Evolutionary conservation across 2,329 filamentous ascomycete genomes (phyloP), one percentile per base, ranked within the genome.

Genomic region (Diaporthe helianthi): DNA sequence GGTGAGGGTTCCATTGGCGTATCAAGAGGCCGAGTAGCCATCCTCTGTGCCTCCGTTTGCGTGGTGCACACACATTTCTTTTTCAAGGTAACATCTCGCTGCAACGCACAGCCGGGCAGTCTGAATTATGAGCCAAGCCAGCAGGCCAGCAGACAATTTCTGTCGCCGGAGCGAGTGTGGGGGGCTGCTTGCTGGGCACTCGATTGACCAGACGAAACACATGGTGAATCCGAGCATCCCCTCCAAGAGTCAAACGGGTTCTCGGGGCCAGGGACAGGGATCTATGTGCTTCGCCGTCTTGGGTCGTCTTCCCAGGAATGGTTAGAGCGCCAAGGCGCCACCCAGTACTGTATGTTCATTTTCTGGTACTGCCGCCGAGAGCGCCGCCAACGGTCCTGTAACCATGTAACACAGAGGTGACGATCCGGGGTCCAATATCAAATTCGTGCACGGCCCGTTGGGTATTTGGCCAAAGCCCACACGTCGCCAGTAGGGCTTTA

Each of bases 311-410:
- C 58, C 58, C 58, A 13, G 31, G 12, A 15, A 22, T 9, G 38
- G 58, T 33, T 61, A 61, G 19, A 61, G 58, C 41, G 51, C 60
- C 67, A 36, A 49, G 53, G 22, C 22, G 19, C 33, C 53, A 33
- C n/a, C n/a, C n/a, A n/a, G n/a, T n/a, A n/a, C n/a, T n/a, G 52
- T 38, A 41, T n/a, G 55, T 54, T 13, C 53, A 54, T 33, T 66
- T 69, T 68, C 54, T 65, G 49, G 60, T 63, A 67, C 68, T 67
- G 65, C 68, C 68, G 68, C 68, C 65, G 68, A 63, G 46, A 70
- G 68, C 68, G 68, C 68, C 58, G 54, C 53, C 53, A 60, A 60
- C 54, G 54, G 54, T 38, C 9, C 22, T 60, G 54, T 52, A 33
- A 49, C 44, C 55, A 52, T 55, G 24, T 36, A 31, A 31, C 67